Evolutionary conservation across 306 rosid genomes (phyloP), one percentile per base, ranked within the genome.

Genomic region (Inga oerstediana): DNA sequence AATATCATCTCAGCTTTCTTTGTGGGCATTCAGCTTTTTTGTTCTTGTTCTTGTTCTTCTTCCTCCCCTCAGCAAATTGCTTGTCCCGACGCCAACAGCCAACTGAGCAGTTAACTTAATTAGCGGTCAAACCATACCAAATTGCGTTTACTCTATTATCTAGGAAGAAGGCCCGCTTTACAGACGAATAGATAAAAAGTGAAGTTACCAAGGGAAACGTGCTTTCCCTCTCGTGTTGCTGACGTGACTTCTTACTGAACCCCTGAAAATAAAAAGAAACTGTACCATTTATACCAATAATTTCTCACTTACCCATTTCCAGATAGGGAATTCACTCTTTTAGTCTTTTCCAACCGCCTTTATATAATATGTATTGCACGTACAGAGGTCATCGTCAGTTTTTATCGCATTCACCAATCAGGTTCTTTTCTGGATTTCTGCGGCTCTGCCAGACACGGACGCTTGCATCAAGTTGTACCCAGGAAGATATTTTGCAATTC

Each of bases 211-310:
- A 20, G 54, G 43, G 15, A 79, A 58, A 48, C 56, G 32, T 76
- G 83, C 69, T 61, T 68, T 59, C 78, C 46, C 49, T 16, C 79
- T 64, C 80, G 70, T 72, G 39, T 79, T 56, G 59, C 52, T 48
- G 92, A 85, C 86, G 77, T 79, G 88, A 86, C 93, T 56, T 58
- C 77, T 88, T 71, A 83, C 82, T 84, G 88, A 80, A 73, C 78
- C 17, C 46, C 39, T 2, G 10, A 32, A 72, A 75, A 71, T 15
- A 3, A 58, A 84, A 51, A 52, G 11, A 4, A 69, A 51, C 17
- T 76, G 85, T n/a, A 67, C 71, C 58, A 46, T 0, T 72, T 22
- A 72, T 48, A 13, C 77, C 66, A 65, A 64, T 30, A 46, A 27
- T 58, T 76, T 56, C 84, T 56, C 34, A 20, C 51, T 67, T 72